Percentiles rank a stretch among this genome's conserved stretches.
phyloP scores from a whole-genome alignment of 306 rosid genomes.

The Amphicarpaea edgeworthii region DNA sequence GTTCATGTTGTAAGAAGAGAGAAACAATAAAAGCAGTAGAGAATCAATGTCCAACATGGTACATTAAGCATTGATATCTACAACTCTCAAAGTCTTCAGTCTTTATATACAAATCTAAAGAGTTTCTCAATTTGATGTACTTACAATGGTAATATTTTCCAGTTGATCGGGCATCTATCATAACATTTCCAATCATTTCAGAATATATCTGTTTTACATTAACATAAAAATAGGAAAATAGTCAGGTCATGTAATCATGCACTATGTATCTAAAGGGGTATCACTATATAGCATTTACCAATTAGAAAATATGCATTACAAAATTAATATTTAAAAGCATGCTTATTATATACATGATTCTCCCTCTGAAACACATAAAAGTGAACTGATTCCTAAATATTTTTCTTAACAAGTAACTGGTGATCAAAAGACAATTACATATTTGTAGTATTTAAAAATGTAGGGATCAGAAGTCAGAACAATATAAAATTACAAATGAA shows the following conservation, averaged over 20 bases:
- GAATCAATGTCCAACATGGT: slow-evolving; percentile 10
- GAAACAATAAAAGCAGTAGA: slow-evolving; percentile 5
- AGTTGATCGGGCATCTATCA: slow-evolving; percentile 97
- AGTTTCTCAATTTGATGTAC: slow-evolving; percentile 46
- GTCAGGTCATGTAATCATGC: slow-evolving; percentile 16
- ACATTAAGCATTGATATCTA: slow-evolving; percentile 2
- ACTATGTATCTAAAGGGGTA: slow-evolving; percentile 7
- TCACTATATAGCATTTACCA: not conserved
- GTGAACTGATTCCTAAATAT: slow-evolving; percentile 17
- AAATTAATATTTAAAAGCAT: slow-evolving; percentile 29
- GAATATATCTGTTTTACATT: slow-evolving; percentile 78
- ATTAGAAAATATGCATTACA: slow-evolving; percentile 2
- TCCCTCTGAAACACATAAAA: slow-evolving; percentile 5
- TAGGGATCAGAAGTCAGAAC: slow-evolving; percentile 16
- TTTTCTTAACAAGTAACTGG: slow-evolving; percentile 18
- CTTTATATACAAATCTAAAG: slow-evolving; percentile 3
- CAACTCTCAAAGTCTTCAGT: slow-evolving; percentile 17
- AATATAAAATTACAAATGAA: slow-evolving; percentile 21
- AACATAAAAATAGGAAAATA: slow-evolving; percentile 27
- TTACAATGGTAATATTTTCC: slow-evolving; percentile 98
- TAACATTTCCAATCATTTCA: slow-evolving; percentile 99
- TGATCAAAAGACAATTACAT: not conserved
- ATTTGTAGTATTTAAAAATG: slow-evolving; percentile 12
- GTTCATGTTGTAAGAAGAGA: not conserved
- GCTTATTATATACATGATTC: slow-evolving; percentile 14